Evolutionary conservation across 768 basidiomycete species (phyloP), one percentile per base, ranked within the genome.

Genomic region (Daedaleopsis sinensis): DNA sequence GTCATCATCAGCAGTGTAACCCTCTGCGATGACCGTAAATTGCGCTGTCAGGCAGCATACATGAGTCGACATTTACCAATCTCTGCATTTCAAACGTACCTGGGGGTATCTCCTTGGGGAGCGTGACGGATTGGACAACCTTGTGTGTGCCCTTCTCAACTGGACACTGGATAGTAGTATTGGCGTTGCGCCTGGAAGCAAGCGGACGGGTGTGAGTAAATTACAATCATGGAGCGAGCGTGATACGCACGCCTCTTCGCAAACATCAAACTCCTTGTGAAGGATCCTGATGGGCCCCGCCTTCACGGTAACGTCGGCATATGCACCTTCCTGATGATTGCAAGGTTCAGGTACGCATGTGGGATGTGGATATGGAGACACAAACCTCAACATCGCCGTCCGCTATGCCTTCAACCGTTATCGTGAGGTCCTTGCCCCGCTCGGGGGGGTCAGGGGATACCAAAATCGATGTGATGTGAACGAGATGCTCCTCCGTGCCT

Each of bases 261-360:
- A 98, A 36, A 98, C 76, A 65, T 98, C 93, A 66, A 98, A 96
- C 18, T 66, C 70, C 78, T 93, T 97, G 48, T 79, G 74, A 36
- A 98, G 77, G n/a, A 98, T 72, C 78, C 93, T 97, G 71, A 99
- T 84, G 32, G 93, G 77, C 24, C 97, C 97, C n/a, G 98, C 80
- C 74, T 98, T 98, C 58, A 99, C 96, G 1, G 77, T 76, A 5
- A 99, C 94, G 66, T 96, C 87, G 9, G 90, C 96, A 68, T 85
- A 91, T 42, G 96, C 91, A 6, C 97, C 97, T 5, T 95, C 89
- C 96, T 98, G 65, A 16, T 16, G 5, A 1, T 18, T 32, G 16
- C 24, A 68, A 60, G 24, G 7, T 9, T 21, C 35, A 23, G 47
- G 52, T 13, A 53, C 16, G 36, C 55, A 24, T 19, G 39, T 21